Base-by-base conservation (phyloP, 1,139 yeast genomes). In the Scheffersomyces stambukii region DNA sequence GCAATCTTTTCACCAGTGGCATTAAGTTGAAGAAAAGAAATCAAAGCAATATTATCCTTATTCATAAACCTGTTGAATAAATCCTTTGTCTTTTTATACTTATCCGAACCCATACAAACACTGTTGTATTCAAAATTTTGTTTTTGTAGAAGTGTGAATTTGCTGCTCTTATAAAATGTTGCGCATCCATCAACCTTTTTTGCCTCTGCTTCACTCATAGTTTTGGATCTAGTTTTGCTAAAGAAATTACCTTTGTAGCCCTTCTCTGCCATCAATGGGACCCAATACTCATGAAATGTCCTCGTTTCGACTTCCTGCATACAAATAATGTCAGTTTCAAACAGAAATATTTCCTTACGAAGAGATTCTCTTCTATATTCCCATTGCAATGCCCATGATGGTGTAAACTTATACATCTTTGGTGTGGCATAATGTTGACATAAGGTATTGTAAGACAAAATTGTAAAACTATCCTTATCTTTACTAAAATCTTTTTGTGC, bases 121-220 rank as follows among this genome's bases (percentile, higher is more conserved):
- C 91, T 75, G 46, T 88, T 84, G 60, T 84, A 93, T 55, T 93
- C 98, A 38, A 91, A 71, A 29, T 77, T 70, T 40, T 79, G 81
- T 48, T 81, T 80, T 45, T 77, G 88, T 28, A 82, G 46, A 37
- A 88, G 66, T 36, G 75, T 74, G 56, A 91, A 86, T 52, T 81
- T 78, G 31, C 67, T 60, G 21, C 75, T 63, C 47, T 76, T 82
- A 65, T 72, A 93, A 52, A 91, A 91, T 1, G 89, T 78, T 13
- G 96, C 96, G 70, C 98, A 91, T 11, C 98, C 99, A 57, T 93
- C 99, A 27, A 93, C 98, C 49, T 83, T 83, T 54, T 82, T 83
- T 16, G 93, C 78, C 42, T 85, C 95, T 31, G 63, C 64, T 42
- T 82, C 89, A 40, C 71, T 70, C 96, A 88, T 86, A 9, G 96